Conservation (phyloP, 2,329 filamentous ascomycete species). For the Phialophora macrospora region DNA sequence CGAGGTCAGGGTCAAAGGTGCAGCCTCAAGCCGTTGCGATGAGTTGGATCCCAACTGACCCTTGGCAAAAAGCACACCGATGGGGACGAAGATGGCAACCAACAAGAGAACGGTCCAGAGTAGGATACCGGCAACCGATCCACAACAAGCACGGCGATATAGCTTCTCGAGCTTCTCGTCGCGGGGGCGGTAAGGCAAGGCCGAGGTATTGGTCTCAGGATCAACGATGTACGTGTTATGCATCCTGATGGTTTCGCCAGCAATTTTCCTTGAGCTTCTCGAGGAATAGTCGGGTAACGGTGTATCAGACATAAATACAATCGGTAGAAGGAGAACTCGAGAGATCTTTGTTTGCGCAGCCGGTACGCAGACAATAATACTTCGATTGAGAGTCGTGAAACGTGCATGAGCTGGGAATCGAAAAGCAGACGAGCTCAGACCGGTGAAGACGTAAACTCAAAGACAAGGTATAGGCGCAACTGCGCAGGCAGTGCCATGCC, state of each 20-base stretch:
- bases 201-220: constrained; percentile 18
- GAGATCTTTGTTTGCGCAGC: not conserved
- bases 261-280: not conserved
- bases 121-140: constrained; percentile 12
- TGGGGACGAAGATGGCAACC: constrained; percentile 17
- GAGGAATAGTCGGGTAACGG: not conserved
- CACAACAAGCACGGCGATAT: constrained; percentile 22
- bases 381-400: not conserved
- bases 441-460: not conserved
- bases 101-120: constrained; percentile 16
- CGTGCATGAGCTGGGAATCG: not conserved
- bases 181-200: constrained; percentile 14
- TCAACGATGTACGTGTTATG: constrained; percentile 22
- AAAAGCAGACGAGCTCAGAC: not conserved
- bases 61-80: constrained; percentile 12
- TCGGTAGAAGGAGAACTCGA: not conserved
- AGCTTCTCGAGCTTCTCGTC: constrained; percentile 16
- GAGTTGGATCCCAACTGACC: not conserved
- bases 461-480: not conserved
- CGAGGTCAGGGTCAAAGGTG: not conserved
- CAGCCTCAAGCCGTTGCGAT: not conserved
- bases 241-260: not conserved
- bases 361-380: not conserved
- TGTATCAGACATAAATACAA: constrained; percentile 7
- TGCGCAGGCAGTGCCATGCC: not conserved